These are phyloP conservation scores for Schwanniomyces vanrijiae DNA, from an alignment of 805 yeast genomes.

Conservation along the genomic window DNA sequence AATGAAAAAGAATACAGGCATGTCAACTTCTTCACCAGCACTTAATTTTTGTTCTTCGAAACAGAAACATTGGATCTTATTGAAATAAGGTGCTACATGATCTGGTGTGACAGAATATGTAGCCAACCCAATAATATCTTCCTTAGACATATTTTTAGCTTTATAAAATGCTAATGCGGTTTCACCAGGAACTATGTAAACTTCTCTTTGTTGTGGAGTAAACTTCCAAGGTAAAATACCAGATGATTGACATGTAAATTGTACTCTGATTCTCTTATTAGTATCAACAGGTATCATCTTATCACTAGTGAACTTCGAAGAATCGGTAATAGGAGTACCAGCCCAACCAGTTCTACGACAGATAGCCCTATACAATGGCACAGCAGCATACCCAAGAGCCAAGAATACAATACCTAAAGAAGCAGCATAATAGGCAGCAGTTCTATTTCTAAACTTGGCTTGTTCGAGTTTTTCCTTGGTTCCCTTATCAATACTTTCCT, in stretches of 20 bases:
- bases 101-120: slow-evolving; percentile 96
- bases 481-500: slow-evolving; percentile 7
- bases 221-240: slow-evolving; percentile 93
- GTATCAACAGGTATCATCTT: slow-evolving; percentile 86
- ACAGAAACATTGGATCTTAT: slow-evolving; percentile 97
- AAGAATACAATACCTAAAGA: slow-evolving; percentile 71
- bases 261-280: slow-evolving; percentile 74
- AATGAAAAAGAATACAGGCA: slow-evolving; percentile 96
- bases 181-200: slow-evolving; percentile 91
- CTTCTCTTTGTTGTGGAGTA: slow-evolving; percentile 92
- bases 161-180: slow-evolving; percentile 95
- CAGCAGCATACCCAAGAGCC: slow-evolving; percentile 85
- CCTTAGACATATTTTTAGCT: slow-evolving; percentile 82
- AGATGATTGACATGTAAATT: slow-evolving; percentile 90
- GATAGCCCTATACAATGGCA: slow-evolving; percentile 85
- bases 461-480: slow-evolving; percentile 25
- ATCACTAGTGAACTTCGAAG: slow-evolving; percentile 77
- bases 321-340: slow-evolving; percentile 91
- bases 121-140: slow-evolving; percentile 97
- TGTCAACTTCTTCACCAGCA: slow-evolving; percentile 97
- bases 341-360: slow-evolving; percentile 97
- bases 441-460: slow-evolving; percentile 40
- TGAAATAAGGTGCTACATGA: slow-evolving; percentile 93
- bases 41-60: slow-evolving; percentile 92
- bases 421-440: slow-evolving; percentile 64